A percentile compares a stretch with the other conserved stretches of the same genome.
Evolutionary conservation across 176 grass and related monocot species (phyloP).

Genomic region (Eleusine coracana): DNA sequence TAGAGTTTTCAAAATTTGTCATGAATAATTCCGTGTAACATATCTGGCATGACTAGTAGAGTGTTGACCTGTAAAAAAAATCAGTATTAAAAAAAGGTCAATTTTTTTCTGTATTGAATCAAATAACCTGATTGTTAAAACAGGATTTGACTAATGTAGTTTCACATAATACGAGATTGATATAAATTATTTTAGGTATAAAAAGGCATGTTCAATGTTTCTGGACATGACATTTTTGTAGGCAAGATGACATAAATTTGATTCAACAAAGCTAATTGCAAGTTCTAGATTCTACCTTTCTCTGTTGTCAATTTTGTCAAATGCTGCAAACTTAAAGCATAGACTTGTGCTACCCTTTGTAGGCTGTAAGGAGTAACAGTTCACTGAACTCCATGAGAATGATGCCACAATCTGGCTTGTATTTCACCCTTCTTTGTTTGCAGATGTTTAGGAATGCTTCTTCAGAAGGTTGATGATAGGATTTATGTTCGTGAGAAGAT

Average conservation of each 20-base stretch:
- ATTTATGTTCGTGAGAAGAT: slow-evolving; percentile 86
- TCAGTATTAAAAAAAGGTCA: background rate
- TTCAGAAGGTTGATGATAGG: slow-evolving; percentile 97
- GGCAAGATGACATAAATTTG: background rate
- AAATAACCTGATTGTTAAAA: background rate
- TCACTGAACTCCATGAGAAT: background rate
- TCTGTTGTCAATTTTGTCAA: background rate
- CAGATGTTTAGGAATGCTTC: slow-evolving; percentile 96
- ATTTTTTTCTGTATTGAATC: background rate
- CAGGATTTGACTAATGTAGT: background rate
- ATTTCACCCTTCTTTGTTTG: slow-evolving; percentile 13
- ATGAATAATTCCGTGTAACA: background rate
- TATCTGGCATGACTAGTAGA: background rate
- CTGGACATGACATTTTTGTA: background rate
- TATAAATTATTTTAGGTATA: background rate
- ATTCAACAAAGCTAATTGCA: background rate
- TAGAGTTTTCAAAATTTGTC: background rate
- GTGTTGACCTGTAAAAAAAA: background rate
- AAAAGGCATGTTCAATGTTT: background rate
- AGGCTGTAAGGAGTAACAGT: background rate
- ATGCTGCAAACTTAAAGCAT: background rate
- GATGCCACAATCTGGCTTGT: background rate
- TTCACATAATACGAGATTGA: background rate
- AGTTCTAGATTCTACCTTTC: slow-evolving; percentile 4
- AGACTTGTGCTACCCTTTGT: background rate